Base-by-base conservation (phyloP, 345 rosid species). In the Salix dunnii region DNA sequence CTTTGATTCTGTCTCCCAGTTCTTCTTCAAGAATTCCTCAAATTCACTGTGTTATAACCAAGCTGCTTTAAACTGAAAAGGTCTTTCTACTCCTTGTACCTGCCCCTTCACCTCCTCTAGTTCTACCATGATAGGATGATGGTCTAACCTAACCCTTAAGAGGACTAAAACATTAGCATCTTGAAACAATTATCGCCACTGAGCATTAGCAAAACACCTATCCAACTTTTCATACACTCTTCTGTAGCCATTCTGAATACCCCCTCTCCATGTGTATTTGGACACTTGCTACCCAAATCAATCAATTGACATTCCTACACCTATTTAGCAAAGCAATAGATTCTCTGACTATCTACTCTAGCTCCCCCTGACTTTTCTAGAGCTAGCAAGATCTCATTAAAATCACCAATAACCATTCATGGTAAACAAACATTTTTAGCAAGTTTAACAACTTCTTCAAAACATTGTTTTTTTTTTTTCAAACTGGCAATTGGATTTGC, bases 401-500 rank as follows among this genome's bases (percentile, higher is more conserved):
- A 33, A 33, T 46, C 49, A 2, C 18, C 18, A 11, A 46, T 13
- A 13, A 46, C 49, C 49, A 46, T 46, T 17, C 49, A 46, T 46
- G 49, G 49, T 46, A 46, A 13, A 0, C 5, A 0, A 3, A 43
- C 13, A 43, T 0, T 10, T 0, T 0, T 13, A 11, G 49, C 49
- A 16, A 43, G 0, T 0, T 13, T 43, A 2, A 16, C 49, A 43
- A 43, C 3, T 10, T 43, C 49, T 0, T 43, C 49, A 13, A 43
- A 43, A 0, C 49, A 43, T 0, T 43, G 17, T 0, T 43, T 43
- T 43, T 43, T 43, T 0, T 43, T 43, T 43, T 43, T 43, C 0
- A 43, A 2, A 0, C 11, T 2, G 0, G 1, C 16, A 43, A 0
- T 43, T 0, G 48, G 48, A 43, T 43, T 43, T 0, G n/a, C n/a